phyloP scores from a whole-genome alignment of 2,329 filamentous ascomycete genomes.

The Orbilia blumenaviensis region DNA sequence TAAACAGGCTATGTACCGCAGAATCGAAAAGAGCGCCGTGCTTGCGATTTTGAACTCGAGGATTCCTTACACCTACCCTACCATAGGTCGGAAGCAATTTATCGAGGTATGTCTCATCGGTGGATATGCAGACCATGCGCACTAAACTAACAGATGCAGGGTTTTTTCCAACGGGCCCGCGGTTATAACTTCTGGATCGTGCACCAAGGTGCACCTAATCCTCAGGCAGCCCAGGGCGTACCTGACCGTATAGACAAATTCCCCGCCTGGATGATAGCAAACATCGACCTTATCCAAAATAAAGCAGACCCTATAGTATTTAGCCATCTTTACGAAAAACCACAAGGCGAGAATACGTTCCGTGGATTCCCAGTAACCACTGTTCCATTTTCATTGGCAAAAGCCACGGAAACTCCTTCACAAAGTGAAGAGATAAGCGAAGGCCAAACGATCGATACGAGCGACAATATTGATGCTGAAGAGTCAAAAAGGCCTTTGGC shows the following conservation, averaged over 20 bases:
- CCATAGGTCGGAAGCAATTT: not conserved
- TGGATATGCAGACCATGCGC: not conserved
- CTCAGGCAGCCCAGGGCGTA: not conserved
- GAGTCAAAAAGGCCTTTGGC: not conserved
- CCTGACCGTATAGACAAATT: not conserved
- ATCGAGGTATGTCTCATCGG: not conserved
- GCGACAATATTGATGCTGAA: not conserved
- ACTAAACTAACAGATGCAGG: not conserved
- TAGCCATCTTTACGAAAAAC: not conserved
- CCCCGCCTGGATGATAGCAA: not conserved
- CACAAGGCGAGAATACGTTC: not conserved
- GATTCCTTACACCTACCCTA: not conserved
- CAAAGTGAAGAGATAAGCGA: not conserved
- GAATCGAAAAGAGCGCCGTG: not conserved
- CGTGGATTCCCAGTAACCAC: not conserved
- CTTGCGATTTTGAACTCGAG: slow-evolving; percentile 10
- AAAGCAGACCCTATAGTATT: slow-evolving; percentile 11
- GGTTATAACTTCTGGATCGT: not conserved
- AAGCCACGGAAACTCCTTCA: not conserved
- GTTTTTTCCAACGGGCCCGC: not conserved
- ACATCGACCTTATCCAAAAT: not conserved
- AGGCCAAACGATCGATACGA: not conserved
- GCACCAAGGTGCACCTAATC: not conserved
- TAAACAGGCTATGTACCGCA: not conserved
- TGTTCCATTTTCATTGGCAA: not conserved